A percentile compares a stretch with the other conserved stretches of the same genome.
These are phyloP conservation scores for Bathelium albidoporum DNA, from an alignment of 495 filamentous ascomycete genomes.

Conservation along the genomic window DNA sequence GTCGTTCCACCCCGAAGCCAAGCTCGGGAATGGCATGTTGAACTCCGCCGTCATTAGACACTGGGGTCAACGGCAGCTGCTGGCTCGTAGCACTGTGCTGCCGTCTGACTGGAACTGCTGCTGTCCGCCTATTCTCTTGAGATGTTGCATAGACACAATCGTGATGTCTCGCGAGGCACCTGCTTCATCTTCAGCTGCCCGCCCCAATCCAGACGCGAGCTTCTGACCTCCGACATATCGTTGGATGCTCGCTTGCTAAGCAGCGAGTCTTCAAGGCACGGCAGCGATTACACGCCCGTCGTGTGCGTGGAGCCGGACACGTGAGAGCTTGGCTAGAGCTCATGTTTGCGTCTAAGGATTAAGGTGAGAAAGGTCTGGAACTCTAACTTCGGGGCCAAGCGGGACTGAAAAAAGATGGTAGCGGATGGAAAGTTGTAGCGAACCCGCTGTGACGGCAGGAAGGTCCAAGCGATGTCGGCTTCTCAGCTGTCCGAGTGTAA, in stretches of 20 bases:
- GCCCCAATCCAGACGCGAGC: neutral
- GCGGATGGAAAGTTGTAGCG: neutral
- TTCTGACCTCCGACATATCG: neutral
- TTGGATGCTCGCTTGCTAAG: neutral
- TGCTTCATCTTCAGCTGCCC: neutral
- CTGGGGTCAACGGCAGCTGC: neutral
- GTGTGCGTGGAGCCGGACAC: neutral
- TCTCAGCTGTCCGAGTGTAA: neutral
- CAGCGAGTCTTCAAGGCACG: neutral
- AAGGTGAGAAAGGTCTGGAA: neutral
- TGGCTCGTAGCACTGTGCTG: neutral
- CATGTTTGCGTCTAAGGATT: neutral
- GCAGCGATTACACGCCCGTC: neutral
- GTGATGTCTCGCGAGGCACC: neutral
- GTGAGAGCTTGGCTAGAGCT: neutral
- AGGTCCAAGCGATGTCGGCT: neutral
- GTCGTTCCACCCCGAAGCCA: neutral
- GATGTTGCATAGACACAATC: neutral
- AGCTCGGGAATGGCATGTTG: neutral
- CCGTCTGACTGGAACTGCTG: neutral
- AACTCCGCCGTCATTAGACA: neutral
- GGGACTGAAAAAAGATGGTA: neutral
- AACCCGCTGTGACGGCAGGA: neutral
- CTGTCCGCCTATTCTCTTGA: neutral
- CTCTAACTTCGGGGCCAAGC: neutral